phyloP scores from a whole-genome alignment of 106 monocot species.

The Allium sativum region DNA sequence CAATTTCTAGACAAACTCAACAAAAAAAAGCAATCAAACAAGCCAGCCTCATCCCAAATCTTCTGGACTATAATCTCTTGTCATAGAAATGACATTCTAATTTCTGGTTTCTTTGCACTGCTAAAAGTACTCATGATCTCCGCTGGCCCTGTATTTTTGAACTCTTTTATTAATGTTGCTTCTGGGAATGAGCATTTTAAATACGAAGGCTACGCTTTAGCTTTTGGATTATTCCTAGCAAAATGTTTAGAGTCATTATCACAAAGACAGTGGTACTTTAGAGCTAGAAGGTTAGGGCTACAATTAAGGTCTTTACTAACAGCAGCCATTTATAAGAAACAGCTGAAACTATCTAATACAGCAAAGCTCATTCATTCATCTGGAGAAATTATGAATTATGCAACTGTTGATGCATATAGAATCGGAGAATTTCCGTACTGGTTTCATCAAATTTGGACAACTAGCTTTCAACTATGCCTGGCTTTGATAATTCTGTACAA shows the following conservation, averaged over 20 bases:
- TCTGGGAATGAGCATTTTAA: constrained; percentile 25
- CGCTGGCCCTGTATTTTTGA: constrained; percentile 62
- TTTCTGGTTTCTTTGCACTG: constrained; percentile 70
- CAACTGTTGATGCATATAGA: constrained; percentile 87
- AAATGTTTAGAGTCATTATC: constrained; percentile 85
- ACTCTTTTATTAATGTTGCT: constrained; percentile 70
- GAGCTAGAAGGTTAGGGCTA: constrained; percentile 56
- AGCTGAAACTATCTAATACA: constrained; percentile 58
- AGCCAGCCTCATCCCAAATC: constrained; percentile 15
- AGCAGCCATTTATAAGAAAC: constrained; percentile 79
- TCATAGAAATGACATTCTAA: constrained; percentile 40
- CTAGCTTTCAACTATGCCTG: constrained; percentile 68
- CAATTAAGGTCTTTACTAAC: constrained; percentile 74
- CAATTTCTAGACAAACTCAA: constrained; percentile 46
- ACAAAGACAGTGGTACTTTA: constrained; percentile 90
- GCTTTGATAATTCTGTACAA: constrained; percentile 74
- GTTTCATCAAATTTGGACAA: constrained; percentile 95
- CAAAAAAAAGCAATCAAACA: constrained; percentile 15
- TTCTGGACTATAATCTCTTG: constrained; percentile 64
- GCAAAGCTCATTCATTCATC: constrained; percentile 70
- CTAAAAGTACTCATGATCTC: constrained; percentile 66
- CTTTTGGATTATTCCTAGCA: constrained; percentile 44
- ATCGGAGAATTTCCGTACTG: constrained; percentile 88
- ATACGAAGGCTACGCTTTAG: constrained; percentile 64
- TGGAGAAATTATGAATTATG: constrained; percentile 88